Conservation (phyloP, 2,329 filamentous ascomycete species). For the Nothophoma quercina region DNA sequence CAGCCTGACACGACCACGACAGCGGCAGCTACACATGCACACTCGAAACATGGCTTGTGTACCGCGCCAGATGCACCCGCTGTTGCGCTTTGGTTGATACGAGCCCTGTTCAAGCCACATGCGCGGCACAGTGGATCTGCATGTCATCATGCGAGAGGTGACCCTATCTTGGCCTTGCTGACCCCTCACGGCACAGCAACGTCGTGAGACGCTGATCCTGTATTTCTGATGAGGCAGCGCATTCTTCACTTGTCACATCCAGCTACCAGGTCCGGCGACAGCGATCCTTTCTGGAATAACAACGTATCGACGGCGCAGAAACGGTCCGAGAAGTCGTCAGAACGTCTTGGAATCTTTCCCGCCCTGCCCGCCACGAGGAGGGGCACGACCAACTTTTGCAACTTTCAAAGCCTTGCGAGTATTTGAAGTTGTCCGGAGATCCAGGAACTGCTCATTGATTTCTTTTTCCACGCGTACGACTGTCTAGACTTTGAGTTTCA, state of each 20-base stretch:
- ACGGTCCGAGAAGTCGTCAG: constrained; percentile 19
- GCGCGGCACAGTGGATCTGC: constrained; percentile 17
- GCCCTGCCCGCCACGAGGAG: constrained; percentile 19
- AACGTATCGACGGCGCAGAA: constrained; percentile 3
- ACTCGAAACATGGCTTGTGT: constrained; percentile 1
- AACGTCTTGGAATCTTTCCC: constrained; percentile 21
- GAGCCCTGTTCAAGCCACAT: constrained; percentile 16
- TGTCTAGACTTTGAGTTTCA: background rate
- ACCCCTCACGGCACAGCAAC: constrained; percentile 15
- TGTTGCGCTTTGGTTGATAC: constrained; percentile 7
- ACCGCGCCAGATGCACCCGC: constrained; percentile 1
- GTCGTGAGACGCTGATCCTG: constrained; percentile 5
- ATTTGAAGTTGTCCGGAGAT: background rate
- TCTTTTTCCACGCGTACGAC: background rate
- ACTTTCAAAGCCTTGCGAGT: background rate
- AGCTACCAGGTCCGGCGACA: background rate
- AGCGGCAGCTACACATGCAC: constrained; percentile 17
- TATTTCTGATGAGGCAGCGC: constrained; percentile 8
- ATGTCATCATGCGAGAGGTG: constrained; percentile 26
- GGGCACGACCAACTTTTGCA: constrained; percentile 17
- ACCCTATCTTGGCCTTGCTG: constrained; percentile 10
- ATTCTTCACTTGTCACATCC: constrained; percentile 3
- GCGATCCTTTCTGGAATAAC: background rate
- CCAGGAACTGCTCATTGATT: background rate
- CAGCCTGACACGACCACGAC: constrained; percentile 13